Evolutionary conservation across 176 grass and related monocot genomes (phyloP), one percentile per base, ranked within the genome.

Genomic region (Elaeis guineensis): DNA sequence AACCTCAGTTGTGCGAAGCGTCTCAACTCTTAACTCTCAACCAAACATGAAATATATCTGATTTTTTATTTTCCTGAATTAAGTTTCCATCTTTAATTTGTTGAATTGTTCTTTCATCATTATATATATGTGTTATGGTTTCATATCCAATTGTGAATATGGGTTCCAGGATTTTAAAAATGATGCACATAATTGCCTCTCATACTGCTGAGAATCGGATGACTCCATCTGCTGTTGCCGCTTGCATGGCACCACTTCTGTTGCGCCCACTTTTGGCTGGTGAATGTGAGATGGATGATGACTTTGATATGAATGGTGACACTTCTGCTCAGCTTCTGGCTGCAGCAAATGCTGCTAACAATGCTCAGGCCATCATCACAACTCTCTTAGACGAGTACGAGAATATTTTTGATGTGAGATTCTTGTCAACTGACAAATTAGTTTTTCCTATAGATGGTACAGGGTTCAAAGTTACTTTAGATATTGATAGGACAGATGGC

Each of bases 221-320:
- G 94, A 93, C 77, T 75, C 63, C 82, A 51, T 93, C 88, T 28
- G 94, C 94, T 63, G 88, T 99, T 92, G 88, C 88, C 65, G 85
- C 89, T 70, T 99, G 94, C 75, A 99, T 99, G 94, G 94, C 94
- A 25, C 94, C 94, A 55, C 94, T 99, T 52, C 78, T 99, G 76
- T 32, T 99, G 19, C 82, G 88, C 6, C 88, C 94, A 21, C 94
- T 99, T 85, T 84, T 99, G 55, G 94, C 94, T 55, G 94, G 94
- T 77, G 94, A 99, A 82, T 99, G 94, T 54, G 94, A 99, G 66
- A 85, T 99, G 94, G 94, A 99, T 62, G 84, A 98, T 78, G 94
- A 77, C 49, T 81, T 89, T 30, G 88, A 89, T 69, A 77, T 78
- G 39, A 92, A 60, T 69, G 82, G 74, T 3, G 88, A 98, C 69